A percentile compares a stretch with the other conserved stretches of the same genome.
phyloP scores from a whole-genome alignment of 257 asterid genomes.

The Nicotiana noctiflora region DNA sequence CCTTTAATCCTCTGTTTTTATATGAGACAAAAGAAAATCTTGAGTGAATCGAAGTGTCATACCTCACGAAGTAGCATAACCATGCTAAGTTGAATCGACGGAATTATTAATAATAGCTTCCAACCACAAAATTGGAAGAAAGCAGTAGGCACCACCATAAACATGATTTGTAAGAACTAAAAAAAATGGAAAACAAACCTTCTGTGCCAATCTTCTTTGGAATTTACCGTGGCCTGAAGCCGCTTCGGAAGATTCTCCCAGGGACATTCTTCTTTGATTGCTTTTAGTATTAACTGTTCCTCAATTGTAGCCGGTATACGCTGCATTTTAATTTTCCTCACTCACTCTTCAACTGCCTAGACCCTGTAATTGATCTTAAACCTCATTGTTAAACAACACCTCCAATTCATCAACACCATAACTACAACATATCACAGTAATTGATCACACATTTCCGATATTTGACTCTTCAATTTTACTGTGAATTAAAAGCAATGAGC shows the following conservation, averaged over 20 bases:
- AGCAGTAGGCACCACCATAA: constrained; percentile 1
- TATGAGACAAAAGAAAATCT: neutral
- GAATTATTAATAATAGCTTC: neutral
- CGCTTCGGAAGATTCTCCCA: constrained; percentile 96
- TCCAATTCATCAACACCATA: neutral
- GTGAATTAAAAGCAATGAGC: neutral
- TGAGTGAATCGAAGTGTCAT: neutral
- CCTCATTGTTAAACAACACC: neutral
- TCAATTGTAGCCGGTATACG: constrained; percentile 67
- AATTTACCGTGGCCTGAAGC: constrained; percentile 76
- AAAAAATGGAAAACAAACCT: constrained; percentile 36
- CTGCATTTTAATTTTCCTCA: constrained; percentile 43
- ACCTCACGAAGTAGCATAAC: neutral
- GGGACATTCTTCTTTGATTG: constrained; percentile 68
- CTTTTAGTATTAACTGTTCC: constrained; percentile 78
- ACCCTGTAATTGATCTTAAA: constrained; percentile 8
- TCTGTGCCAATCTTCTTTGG: constrained; percentile 94
- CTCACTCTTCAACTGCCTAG: constrained; percentile 9
- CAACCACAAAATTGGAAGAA: neutral
- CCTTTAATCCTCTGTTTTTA: neutral
- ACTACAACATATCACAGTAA: neutral
- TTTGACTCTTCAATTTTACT: neutral
- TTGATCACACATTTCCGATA: neutral
- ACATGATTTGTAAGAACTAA: neutral
- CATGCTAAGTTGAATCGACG: neutral